Evolutionary conservation across 2,329 filamentous ascomycete species (phyloP).

Genomic region (Nemania sp.): DNA sequence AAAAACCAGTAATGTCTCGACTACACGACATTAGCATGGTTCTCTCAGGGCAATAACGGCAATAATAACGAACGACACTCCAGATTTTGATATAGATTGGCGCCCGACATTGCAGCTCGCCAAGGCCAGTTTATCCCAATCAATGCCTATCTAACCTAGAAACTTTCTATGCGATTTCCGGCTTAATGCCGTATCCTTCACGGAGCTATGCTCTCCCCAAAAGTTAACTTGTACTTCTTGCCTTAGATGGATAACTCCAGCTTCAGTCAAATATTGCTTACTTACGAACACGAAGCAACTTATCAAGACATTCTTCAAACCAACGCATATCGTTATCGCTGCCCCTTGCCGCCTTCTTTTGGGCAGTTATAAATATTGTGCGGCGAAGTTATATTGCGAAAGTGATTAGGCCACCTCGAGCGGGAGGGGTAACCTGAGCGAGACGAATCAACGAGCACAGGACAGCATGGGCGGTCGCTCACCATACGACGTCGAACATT

Average conservation of each 20-base stretch:
- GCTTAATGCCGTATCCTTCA: slow-evolving; percentile 36
- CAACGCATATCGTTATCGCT: slow-evolving; percentile 7
- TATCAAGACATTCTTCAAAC: slow-evolving; percentile 5
- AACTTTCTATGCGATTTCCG: slow-evolving; percentile 32
- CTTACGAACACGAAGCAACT: slow-evolving; percentile 5
- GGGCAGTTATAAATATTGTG: slow-evolving; percentile 6
- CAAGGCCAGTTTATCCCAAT: slow-evolving; percentile 35
- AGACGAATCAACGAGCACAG: slow-evolving; percentile 26
- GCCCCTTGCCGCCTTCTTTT: slow-evolving; percentile 9
- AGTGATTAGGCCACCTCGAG: slow-evolving; percentile 4
- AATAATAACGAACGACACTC: slow-evolving; percentile 7
- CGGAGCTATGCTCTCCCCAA: slow-evolving; percentile 7
- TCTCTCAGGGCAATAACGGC: slow-evolving; percentile 11
- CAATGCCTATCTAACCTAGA: slow-evolving; percentile 20
- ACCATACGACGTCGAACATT: slow-evolving; percentile 17
- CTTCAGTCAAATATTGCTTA: slow-evolving; percentile 12
- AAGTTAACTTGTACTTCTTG: slow-evolving; percentile 2
- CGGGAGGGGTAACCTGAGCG: slow-evolving; percentile 32
- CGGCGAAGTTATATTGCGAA: slow-evolving; percentile 15
- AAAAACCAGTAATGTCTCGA: not conserved
- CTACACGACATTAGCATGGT: slow-evolving; percentile 18
- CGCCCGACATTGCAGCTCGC: slow-evolving; percentile 29
- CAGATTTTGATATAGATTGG: slow-evolving; percentile 26
- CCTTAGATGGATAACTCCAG: slow-evolving; percentile 1
- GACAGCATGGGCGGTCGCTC: slow-evolving; percentile 11